Evolutionary conservation across 1,139 yeast species (phyloP).

Genomic region (Yamadazyma blattariae): DNA sequence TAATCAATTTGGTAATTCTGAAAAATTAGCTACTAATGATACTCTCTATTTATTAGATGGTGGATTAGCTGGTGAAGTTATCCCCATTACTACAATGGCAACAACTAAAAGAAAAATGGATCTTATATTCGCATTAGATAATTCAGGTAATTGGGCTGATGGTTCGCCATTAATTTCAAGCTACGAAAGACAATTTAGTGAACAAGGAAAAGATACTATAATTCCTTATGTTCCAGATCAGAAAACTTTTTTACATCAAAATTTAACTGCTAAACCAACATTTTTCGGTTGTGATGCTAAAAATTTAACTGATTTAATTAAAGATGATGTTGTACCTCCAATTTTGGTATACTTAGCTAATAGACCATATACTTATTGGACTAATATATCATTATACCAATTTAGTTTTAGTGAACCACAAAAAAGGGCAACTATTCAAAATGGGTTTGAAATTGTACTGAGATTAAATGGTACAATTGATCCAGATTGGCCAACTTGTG

Average conservation of each 20-base stretch:
- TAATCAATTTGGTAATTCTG: constrained; percentile 36
- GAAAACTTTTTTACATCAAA: constrained; percentile 28
- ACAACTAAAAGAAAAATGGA: constrained; percentile 36
- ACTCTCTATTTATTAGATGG: constrained; percentile 42
- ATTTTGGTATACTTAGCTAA: constrained; percentile 38
- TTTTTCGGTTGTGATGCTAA: constrained; percentile 45
- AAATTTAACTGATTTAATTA: constrained; percentile 33
- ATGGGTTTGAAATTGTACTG: constrained; percentile 35
- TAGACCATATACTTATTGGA: constrained; percentile 35
- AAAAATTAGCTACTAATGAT: constrained; percentile 25
- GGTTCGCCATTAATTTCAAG: constrained; percentile 34
- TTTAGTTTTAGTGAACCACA: constrained; percentile 31
- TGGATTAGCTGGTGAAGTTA: constrained; percentile 38
- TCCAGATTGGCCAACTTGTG: constrained; percentile 38
- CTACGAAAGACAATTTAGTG: constrained; percentile 29
- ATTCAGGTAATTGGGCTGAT: constrained; percentile 40
- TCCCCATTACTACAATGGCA: constrained; percentile 35
- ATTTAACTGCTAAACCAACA: constrained; percentile 41
- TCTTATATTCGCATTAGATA: constrained; percentile 37
- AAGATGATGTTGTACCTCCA: constrained; percentile 36
- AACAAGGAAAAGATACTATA: constrained; percentile 26
- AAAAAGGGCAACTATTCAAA: constrained; percentile 35
- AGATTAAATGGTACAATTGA: constrained; percentile 34
- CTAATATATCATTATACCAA: constrained; percentile 37
- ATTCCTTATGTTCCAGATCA: constrained; percentile 40